A percentile compares a stretch with the other conserved stretches of the same genome.
Conservation (phyloP, 164 flowering plant species). For the Santalum album region DNA sequence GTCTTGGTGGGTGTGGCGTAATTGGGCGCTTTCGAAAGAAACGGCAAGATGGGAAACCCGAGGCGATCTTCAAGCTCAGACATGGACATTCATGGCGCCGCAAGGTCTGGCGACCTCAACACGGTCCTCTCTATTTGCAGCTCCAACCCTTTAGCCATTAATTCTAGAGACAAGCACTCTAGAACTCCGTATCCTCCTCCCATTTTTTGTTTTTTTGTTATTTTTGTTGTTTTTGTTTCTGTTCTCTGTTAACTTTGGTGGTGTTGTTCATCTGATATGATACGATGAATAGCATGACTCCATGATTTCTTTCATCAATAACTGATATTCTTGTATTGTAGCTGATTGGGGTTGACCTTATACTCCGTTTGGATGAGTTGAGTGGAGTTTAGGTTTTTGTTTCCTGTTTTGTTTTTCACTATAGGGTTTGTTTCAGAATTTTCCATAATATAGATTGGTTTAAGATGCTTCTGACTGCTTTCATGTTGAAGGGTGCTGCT, state of each 20-base stretch:
- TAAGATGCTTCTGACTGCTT: too few relatives aligned
- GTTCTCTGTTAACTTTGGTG: not conserved
- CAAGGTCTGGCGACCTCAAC: slow-evolving; percentile 64
- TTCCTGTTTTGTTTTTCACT: too few relatives aligned
- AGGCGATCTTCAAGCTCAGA: slow-evolving; percentile 6
- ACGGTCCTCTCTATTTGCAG: slow-evolving; percentile 40
- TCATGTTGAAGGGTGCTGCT: too few relatives aligned
- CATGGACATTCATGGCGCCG: slow-evolving; percentile 58
- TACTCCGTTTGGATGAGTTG: too few relatives aligned
- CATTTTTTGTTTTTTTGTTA: not conserved
- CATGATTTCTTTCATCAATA: too few relatives aligned
- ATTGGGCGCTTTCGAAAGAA: not conserved
- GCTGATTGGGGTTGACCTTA: too few relatives aligned
- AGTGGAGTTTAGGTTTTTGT: too few relatives aligned
- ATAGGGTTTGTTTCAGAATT: too few relatives aligned
- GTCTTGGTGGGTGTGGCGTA: too few relatives aligned
- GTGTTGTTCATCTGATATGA: not conserved
- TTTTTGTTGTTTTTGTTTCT: not conserved
- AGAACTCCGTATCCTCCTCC: slow-evolving; percentile 96
- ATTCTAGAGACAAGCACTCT: slow-evolving; percentile 89
- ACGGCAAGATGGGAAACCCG: slow-evolving; percentile 9
- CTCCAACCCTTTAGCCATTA: slow-evolving; percentile 62
- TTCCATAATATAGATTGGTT: too few relatives aligned
- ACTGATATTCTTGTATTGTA: too few relatives aligned
- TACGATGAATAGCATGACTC: too few relatives aligned